These are phyloP conservation scores for Diutina rugosa DNA, from an alignment of 1,139 yeast genomes.

Conservation along the genomic window DNA sequence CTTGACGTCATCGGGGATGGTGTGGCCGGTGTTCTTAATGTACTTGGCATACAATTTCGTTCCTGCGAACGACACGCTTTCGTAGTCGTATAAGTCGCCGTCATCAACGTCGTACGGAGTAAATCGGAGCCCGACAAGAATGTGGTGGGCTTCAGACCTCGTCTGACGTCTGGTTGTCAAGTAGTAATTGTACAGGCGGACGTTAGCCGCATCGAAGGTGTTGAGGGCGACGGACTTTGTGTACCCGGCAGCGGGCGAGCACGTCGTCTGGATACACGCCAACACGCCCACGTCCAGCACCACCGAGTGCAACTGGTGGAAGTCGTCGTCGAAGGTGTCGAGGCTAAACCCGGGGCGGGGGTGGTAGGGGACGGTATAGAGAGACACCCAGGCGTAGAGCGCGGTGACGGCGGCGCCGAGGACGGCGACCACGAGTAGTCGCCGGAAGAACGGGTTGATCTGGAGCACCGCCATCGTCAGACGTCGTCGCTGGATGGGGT, in stretches of 20 bases:
- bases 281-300: background rate
- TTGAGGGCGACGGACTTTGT: background rate
- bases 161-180: constrained; percentile 7
- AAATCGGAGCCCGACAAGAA: constrained; percentile 9
- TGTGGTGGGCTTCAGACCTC: constrained; percentile 6
- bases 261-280: background rate
- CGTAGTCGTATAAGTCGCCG: background rate
- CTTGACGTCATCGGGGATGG: constrained; percentile 2
- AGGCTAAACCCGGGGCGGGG: background rate
- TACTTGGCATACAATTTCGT: background rate
- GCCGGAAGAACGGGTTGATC: background rate
- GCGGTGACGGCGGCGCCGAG: background rate
- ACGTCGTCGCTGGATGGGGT: background rate
- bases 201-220: background rate
- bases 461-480: background rate
- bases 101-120: constrained; percentile 2
- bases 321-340: background rate
- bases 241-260: background rate
- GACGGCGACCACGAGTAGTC: background rate
- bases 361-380: background rate
- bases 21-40: background rate
- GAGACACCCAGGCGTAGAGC: background rate
- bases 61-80: background rate
- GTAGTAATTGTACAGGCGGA: constrained; percentile 7
- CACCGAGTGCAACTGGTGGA: background rate